A percentile compares a stretch with the other conserved stretches of the same genome.
These are phyloP conservation scores for Sicyos edulis DNA, from an alignment of 306 rosid species.

Conservation along the genomic window DNA sequence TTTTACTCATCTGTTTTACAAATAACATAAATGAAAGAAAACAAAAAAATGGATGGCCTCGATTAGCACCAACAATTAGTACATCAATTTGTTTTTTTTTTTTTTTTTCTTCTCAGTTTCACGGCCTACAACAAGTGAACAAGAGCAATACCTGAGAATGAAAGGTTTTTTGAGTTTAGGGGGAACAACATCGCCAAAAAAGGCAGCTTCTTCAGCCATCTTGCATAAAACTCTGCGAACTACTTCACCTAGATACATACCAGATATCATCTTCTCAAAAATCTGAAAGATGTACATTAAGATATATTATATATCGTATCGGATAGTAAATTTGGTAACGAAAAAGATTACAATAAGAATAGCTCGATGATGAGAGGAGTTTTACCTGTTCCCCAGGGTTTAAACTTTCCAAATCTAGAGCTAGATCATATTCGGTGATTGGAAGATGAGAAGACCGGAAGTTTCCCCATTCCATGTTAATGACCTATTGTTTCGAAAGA, in stretches of 20 bases:
- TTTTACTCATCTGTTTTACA: background rate
- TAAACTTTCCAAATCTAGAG: conserved; percentile 68
- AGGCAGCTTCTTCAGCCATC: conserved; percentile 86
- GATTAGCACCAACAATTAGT: background rate
- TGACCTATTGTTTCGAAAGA: conserved; percentile 47
- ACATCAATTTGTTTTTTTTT: background rate
- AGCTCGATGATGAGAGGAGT: background rate
- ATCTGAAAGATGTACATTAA: conserved; percentile 45
- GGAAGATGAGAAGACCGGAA: conserved; percentile 87
- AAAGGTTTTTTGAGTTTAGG: conserved; percentile 70
- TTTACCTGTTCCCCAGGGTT: conserved; percentile 97
- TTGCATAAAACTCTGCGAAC: conserved; percentile 68
- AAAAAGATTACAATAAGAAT: background rate
- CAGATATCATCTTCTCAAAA: conserved; percentile 87
- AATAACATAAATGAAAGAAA: background rate
- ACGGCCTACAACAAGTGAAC: conserved; percentile 16
- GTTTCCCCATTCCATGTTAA: conserved; percentile 99
- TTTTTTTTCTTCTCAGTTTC: background rate
- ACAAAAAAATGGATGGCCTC: background rate
- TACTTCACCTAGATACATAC: conserved; percentile 94
- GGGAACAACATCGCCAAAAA: conserved; percentile 82
- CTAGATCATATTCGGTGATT: conserved; percentile 69
- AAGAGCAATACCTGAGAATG: conserved; percentile 48
- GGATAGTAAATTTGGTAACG: background rate
- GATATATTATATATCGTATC: conserved; percentile 21